A percentile compares a stretch with the other conserved stretches of the same genome.
phyloP scores from a whole-genome alignment of 2,329 filamentous ascomycete species.

The Colletotrichum lentis region DNA sequence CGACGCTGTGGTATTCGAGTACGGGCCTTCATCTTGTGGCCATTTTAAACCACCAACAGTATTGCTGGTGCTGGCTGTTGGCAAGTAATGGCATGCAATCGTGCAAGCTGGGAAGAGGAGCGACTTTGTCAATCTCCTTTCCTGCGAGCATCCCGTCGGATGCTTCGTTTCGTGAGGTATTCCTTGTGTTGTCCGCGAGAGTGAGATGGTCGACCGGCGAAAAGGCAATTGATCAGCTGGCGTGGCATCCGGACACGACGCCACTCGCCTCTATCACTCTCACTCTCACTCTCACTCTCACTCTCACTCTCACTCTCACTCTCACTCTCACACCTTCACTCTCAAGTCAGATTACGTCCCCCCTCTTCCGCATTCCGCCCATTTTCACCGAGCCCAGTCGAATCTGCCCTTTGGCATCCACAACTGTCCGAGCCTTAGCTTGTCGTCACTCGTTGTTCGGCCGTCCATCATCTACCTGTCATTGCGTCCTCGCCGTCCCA shows the following conservation, averaged over 20 bases:
- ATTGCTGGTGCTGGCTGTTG: slow-evolving; percentile 16
- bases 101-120: neutral
- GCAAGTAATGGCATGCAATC: neutral
- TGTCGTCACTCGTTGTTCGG: slow-evolving; percentile 7
- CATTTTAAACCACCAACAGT: slow-evolving; percentile 4
- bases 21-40: slow-evolving; percentile 5
- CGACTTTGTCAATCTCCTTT: neutral
- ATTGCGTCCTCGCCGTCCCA: slow-evolving; percentile 3
- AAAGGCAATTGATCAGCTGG: slow-evolving; percentile 32
- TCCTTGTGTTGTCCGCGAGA: neutral
- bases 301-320: too few species aligned
- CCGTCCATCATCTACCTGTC: neutral
- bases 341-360: slow-evolving; percentile 14
- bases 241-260: slow-evolving; percentile 25
- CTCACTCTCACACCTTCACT: slow-evolving; percentile 13
- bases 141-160: neutral
- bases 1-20: neutral
- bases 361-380: slow-evolving; percentile 18
- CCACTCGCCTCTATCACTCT: slow-evolving; percentile 18
- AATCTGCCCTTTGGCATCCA: slow-evolving; percentile 22
- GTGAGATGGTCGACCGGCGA: neutral
- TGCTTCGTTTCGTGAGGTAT: neutral
- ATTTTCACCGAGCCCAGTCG: neutral
- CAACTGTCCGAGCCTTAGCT: neutral
- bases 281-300: neutral